phyloP scores from a whole-genome alignment of 2,329 filamentous ascomycete species.

The Shiraia bambusicola region DNA sequence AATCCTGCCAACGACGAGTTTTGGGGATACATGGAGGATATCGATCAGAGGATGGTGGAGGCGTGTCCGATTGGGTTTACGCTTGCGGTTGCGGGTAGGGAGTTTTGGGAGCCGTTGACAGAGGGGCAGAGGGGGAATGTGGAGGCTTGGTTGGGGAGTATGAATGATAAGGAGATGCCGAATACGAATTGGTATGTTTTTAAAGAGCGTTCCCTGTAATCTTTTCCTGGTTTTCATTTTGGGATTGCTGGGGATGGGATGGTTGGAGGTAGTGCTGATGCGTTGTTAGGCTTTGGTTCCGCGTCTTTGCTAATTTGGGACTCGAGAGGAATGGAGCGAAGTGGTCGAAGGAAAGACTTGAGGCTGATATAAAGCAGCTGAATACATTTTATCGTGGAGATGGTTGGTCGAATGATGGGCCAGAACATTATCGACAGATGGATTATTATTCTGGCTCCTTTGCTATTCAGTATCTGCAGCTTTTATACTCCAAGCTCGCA shows the following conservation, averaged over 20 bases:
- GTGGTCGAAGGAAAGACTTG: constrained; percentile 68
- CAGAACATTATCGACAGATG: constrained; percentile 77
- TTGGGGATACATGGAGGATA: constrained; percentile 74
- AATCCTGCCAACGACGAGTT: constrained; percentile 70
- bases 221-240: not conserved
- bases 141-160: constrained; percentile 71
- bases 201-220: no score
- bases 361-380: constrained; percentile 74
- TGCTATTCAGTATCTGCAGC: constrained; percentile 77
- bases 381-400: constrained; percentile 80
- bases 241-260: constrained; percentile 1
- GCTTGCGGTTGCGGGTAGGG: constrained; percentile 65
- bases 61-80: constrained; percentile 78
- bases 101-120: constrained; percentile 67
- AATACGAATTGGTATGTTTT: constrained; percentile 64
- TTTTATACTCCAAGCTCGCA: constrained; percentile 73
- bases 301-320: constrained; percentile 79
- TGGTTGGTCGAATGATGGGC: constrained; percentile 81
- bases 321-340: constrained; percentile 72
- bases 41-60: constrained; percentile 82
- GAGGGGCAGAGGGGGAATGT: constrained; percentile 65
- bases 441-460: constrained; percentile 84
- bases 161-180: constrained; percentile 72
- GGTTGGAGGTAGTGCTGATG: constrained; percentile 7
- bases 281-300: constrained; percentile 72